Base-by-base conservation (phyloP, 1,284 basidiomycete genomes). In the Irpex rosettiformis region DNA sequence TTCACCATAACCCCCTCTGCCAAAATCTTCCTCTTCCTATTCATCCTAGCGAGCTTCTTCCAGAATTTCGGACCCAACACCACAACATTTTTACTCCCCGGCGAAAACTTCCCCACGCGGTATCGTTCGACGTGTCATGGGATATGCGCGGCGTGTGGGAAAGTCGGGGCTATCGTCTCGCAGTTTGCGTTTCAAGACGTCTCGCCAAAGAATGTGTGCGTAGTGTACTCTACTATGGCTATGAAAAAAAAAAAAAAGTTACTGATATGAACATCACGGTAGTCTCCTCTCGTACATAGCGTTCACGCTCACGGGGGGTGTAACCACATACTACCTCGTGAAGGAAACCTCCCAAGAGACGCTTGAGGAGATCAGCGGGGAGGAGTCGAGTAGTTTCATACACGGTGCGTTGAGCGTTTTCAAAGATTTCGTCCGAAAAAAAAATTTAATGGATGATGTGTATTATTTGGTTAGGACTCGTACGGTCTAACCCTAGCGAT, bases 81-180 rank as follows among this genome's bases (percentile, higher is more conserved):
- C 0, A 93, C 91, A 0, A 94, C 91, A 3, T 94, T 86, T 70
- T 68, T 94, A 63, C 78, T 94, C 30, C 93, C 93, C 4, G 90
- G 89, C 57, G 91, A 95, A 72, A 83, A 79, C 25, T 94, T 94
- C 85, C 92, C 93, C 1, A 94, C 93, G 10, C 33, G 33, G 11
- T 37, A 37, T 37, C 10, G 33, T 8, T 11, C 11, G 2, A 37
- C 33, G 10, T 8, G 33, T 16, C 33, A 37, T 37, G 33, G 33
- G 10, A 37, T 37, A 8, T 8, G 11, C 16, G 33, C 33, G 10
- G 33, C 33, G 2, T 37, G 11, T 37, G 33, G 33, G 16, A 37
- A 37, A 16, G 11, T 37, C 33, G 33, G 33, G 3, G 33, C 33
- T 1, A 16, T 37, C 5, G 4, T 37, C 33, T 8, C 33, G 10